Percentiles rank a stretch among this genome's conserved stretches.
Evolutionary conservation across 495 filamentous ascomycete genomes (phyloP).

Genomic region (Trichoderma orchidacearum): DNA sequence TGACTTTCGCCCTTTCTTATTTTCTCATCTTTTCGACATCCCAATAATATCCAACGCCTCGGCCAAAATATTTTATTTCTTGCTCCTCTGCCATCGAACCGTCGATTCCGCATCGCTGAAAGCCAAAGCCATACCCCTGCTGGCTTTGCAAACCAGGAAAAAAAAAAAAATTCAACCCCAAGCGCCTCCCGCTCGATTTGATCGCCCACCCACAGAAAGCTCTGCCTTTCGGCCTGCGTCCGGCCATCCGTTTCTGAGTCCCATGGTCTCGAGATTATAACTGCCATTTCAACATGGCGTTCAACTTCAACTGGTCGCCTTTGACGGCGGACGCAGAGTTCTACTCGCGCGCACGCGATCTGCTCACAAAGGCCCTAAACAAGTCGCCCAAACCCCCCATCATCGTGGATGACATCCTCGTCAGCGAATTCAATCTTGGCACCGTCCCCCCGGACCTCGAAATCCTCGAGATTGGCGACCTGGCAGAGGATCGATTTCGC

Average conservation of each 20-base stretch:
- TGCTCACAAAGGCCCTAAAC: slow-evolving; percentile 89
- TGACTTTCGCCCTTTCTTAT: background rate
- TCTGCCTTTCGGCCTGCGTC: background rate
- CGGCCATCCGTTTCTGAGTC: background rate
- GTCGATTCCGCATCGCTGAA: background rate
- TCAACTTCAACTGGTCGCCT: slow-evolving; percentile 99
- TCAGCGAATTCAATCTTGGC: slow-evolving; percentile 93
- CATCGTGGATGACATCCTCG: slow-evolving; percentile 97
- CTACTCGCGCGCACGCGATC: slow-evolving; percentile 81
- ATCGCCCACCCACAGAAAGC: background rate
- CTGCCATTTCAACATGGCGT: slow-evolving; percentile 63
- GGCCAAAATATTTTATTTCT: background rate
- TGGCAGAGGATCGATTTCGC: slow-evolving; percentile 92
- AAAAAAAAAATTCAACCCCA: background rate
- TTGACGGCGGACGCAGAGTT: slow-evolving; percentile 86
- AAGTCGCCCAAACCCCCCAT: slow-evolving; percentile 97
- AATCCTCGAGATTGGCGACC: slow-evolving; percentile 90
- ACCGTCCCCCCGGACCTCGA: slow-evolving; percentile 85
- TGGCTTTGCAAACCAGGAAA: too few species aligned
- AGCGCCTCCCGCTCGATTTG: background rate
- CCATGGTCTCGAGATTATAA: slow-evolving; percentile 1
- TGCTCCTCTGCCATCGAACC: background rate
- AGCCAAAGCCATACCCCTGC: too few species aligned
- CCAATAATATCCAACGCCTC: too few species aligned
- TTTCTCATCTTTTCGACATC: background rate